phyloP scores from a whole-genome alignment of 1,139 yeast genomes.

The Keqinozyma sinolaborantium region DNA sequence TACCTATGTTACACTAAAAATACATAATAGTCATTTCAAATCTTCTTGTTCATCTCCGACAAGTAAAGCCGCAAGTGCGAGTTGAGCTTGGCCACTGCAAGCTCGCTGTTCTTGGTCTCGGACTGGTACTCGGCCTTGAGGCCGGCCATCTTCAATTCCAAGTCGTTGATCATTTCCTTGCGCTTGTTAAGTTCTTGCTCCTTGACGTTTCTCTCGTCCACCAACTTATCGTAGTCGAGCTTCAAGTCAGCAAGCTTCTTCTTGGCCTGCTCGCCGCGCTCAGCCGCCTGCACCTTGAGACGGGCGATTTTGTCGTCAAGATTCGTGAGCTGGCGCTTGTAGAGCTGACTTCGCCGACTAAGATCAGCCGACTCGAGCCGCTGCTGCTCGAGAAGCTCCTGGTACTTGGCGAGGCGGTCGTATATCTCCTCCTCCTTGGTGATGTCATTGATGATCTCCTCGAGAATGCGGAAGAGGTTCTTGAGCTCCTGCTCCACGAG shows the following conservation, averaged over 20 bases:
- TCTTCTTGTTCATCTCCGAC: conserved; percentile 14
- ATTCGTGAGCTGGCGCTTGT: conserved; percentile 50
- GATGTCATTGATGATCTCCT: conserved; percentile 55
- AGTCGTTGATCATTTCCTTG: conserved; percentile 43
- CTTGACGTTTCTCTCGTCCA: conserved; percentile 47
- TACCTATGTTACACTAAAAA: not conserved
- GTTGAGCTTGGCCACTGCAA: conserved; percentile 49
- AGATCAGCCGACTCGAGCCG: conserved; percentile 45
- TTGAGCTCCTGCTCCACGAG: conserved; percentile 53
- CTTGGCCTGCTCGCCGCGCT: conserved; percentile 43
- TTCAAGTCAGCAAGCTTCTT: conserved; percentile 43
- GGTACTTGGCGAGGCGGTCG: conserved; percentile 34
- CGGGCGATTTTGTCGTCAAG: conserved; percentile 53
- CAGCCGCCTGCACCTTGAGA: conserved; percentile 45
- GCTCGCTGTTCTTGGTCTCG: conserved; percentile 52
- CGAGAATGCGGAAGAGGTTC: conserved; percentile 48
- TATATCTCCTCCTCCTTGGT: conserved; percentile 43
- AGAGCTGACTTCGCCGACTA: conserved; percentile 46
- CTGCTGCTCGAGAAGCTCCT: conserved; percentile 47
- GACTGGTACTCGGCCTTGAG: conserved; percentile 44
- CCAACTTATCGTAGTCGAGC: conserved; percentile 44
- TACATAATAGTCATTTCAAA: not conserved
- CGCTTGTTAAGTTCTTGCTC: conserved; percentile 51
- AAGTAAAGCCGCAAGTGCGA: conserved; percentile 12
- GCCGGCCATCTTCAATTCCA: conserved; percentile 45